These are phyloP conservation scores for Diutina rugosa DNA, from an alignment of 1,139 yeast species.

Conservation along the genomic window DNA sequence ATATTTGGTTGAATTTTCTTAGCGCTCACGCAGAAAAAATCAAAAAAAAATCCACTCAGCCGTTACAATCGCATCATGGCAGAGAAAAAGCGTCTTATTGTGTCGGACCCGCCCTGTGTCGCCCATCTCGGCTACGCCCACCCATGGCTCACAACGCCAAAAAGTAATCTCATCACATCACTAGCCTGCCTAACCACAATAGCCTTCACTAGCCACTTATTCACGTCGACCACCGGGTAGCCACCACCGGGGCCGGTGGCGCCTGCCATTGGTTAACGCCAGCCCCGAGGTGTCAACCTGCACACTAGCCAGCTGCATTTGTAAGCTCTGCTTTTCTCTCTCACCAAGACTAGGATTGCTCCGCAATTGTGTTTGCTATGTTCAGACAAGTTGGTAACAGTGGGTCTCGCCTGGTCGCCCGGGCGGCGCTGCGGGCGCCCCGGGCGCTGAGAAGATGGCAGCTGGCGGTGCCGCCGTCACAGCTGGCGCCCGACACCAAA, in stretches of 20 bases:
- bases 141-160: neutral
- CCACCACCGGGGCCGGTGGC: too few species aligned
- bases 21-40: too few species aligned
- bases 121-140: neutral
- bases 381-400: neutral
- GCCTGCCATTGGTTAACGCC: too few species aligned
- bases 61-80: neutral
- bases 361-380: neutral
- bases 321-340: neutral
- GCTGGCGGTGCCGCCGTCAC: neutral
- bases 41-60: neutral
- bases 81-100: neutral
- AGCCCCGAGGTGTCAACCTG: neutral
- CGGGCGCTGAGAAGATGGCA: neutral
- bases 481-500: neutral
- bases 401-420: neutral
- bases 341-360: neutral
- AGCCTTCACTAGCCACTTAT: too few species aligned
- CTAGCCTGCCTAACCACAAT: too few species aligned
- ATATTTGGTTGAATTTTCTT: too few species aligned
- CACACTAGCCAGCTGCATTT: neutral
- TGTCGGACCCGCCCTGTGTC: neutral
- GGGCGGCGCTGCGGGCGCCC: neutral
- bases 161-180: neutral
- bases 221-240: too few species aligned